Conservation (phyloP, 192 early-diverging fungal genomes). For the Rhizophagus clarus region DNA sequence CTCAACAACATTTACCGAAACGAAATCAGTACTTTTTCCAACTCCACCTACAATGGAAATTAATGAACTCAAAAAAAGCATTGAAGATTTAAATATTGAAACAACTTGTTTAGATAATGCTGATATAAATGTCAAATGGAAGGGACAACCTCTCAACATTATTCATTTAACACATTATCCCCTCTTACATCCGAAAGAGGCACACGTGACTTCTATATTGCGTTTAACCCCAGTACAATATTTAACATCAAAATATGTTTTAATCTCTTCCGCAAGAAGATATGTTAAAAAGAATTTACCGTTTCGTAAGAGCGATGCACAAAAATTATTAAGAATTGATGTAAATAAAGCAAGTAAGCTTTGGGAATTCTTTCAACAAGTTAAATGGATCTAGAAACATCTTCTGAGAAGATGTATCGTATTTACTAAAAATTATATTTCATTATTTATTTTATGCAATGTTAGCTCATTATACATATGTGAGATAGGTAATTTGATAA, state of each 20-base stretch:
- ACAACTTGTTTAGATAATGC: background rate
- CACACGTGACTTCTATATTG: slow-evolving; percentile 73
- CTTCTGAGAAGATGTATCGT: too few relatives aligned
- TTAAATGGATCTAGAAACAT: slow-evolving; percentile 74
- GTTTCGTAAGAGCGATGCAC: slow-evolving; percentile 92
- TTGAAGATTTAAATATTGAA: slow-evolving; percentile 14
- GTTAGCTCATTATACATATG: too few relatives aligned
- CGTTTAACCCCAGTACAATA: slow-evolving; percentile 84
- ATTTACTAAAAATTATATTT: too few relatives aligned
- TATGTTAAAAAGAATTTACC: slow-evolving; percentile 35
- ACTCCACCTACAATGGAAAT: slow-evolving; percentile 2
- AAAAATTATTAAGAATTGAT: slow-evolving; percentile 86
- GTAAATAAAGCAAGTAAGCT: slow-evolving; percentile 92
- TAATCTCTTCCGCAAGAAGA: slow-evolving; percentile 64
- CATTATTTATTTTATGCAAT: too few relatives aligned
- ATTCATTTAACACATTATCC: slow-evolving; percentile 36
- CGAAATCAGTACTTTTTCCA: background rate
- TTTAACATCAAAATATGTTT: slow-evolving; percentile 77
- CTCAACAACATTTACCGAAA: background rate
- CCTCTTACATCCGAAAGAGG: slow-evolving; percentile 66
- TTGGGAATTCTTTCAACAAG: slow-evolving; percentile 82
- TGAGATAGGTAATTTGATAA: too few relatives aligned
- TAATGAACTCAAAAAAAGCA: background rate
- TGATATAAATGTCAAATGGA: slow-evolving; percentile 13
- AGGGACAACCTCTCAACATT: background rate